Conservation (phyloP, 2,329 filamentous ascomycete genomes). For the Fusarium bactridioides region DNA sequence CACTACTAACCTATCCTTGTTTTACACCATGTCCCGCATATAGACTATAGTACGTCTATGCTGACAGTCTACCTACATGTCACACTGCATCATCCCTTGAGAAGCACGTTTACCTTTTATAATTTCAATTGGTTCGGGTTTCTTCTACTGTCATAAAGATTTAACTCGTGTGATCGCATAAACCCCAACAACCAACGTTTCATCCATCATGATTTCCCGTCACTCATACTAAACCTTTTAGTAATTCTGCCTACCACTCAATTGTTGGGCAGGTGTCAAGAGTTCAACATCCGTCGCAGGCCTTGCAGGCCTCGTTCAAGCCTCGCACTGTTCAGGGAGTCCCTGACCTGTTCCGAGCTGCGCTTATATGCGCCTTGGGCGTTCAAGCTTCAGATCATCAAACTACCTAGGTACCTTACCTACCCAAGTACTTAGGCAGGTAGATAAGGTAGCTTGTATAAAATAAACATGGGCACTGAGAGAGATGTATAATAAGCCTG, state of each 20-base stretch:
- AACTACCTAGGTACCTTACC: background rate
- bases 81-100: background rate
- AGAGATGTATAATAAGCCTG: background rate
- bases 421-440: too few species aligned
- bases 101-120: background rate
- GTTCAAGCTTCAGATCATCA: background rate
- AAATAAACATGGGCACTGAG: background rate
- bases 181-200: background rate
- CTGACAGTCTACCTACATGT: background rate
- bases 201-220: too few species aligned
- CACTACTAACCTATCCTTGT: slow-evolving; percentile 5
- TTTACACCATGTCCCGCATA: background rate
- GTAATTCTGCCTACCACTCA: background rate
- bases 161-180: background rate
- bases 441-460: background rate
- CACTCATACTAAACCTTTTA: background rate
- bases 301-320: background rate
- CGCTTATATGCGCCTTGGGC: too few species aligned
- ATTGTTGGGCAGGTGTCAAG: background rate
- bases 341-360: background rate
- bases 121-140: background rate
- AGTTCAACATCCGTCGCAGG: background rate
- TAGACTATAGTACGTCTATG: background rate
- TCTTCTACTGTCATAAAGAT: background rate
- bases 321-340: background rate